Conservation (phyloP, 2,329 filamentous ascomycete genomes). For the Lasiodiplodia sp. region DNA sequence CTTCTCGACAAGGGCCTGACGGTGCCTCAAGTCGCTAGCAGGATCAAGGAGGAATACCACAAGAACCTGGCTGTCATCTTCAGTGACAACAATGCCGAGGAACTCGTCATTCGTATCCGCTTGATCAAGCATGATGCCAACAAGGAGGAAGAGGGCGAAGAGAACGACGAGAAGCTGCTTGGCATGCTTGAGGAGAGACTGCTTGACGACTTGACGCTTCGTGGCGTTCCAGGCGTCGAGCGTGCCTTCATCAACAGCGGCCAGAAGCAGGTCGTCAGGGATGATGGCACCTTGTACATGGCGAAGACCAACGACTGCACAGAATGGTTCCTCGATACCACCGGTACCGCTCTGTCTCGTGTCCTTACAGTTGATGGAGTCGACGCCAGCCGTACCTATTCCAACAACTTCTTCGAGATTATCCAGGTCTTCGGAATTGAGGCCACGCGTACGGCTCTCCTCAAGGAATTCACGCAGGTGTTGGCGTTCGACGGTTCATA, state of each 20-base stretch:
- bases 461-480: constrained; percentile 89
- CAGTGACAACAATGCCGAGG: constrained; percentile 96
- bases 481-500: constrained; percentile 99
- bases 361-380: constrained; percentile 89
- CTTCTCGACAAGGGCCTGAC: constrained; percentile 92
- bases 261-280: constrained; percentile 61
- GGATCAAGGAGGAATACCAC: constrained; percentile 88
- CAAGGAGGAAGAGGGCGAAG: constrained; percentile 80
- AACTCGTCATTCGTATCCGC: constrained; percentile 92
- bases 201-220: constrained; percentile 87
- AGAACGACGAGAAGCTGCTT: constrained; percentile 76
- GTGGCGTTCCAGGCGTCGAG: constrained; percentile 87
- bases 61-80: constrained; percentile 90
- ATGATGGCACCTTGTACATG: constrained; percentile 70
- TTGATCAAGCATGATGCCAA: constrained; percentile 68
- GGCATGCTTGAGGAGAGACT: constrained; percentile 89
- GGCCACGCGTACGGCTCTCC: constrained; percentile 83
- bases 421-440: constrained; percentile 97
- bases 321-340: constrained; percentile 96
- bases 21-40: constrained; percentile 87
- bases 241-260: constrained; percentile 82
- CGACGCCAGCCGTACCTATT: constrained; percentile 84
- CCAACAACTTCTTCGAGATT: constrained; percentile 94
- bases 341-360: constrained; percentile 83
- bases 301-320: constrained; percentile 75